Evolutionary conservation across 1,139 yeast species (phyloP).

Genomic region (Saccharomycopsis hybrid): DNA sequence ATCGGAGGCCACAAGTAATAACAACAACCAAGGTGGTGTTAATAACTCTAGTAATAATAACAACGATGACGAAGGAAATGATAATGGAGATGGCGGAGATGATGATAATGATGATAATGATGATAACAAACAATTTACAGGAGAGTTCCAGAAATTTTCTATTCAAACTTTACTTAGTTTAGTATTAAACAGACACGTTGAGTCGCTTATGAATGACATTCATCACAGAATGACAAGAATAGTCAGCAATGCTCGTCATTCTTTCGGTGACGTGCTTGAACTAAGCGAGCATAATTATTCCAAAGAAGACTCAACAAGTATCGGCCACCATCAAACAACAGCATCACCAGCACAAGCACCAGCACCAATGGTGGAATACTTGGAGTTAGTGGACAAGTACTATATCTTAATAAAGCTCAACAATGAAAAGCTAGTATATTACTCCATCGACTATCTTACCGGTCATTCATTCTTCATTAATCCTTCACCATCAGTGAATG

Average conservation of each 20-base stretch:
- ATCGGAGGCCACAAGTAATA: not conserved
- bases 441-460: slow-evolving; percentile 41
- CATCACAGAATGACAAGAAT: slow-evolving; percentile 1
- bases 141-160: slow-evolving; percentile 8
- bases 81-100: not conserved
- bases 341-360: not conserved
- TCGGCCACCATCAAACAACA: not conserved
- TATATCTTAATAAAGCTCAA: slow-evolving; percentile 36
- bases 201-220: slow-evolving; percentile 11
- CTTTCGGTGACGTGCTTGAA: not conserved
- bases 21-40: not conserved
- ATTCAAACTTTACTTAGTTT: slow-evolving; percentile 15
- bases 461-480: slow-evolving; percentile 41
- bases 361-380: not conserved
- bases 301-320: not conserved
- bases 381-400: slow-evolving; percentile 31
- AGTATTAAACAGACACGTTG: slow-evolving; percentile 17
- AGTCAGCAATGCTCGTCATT: not conserved
- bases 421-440: slow-evolving; percentile 33
- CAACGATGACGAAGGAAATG: not conserved
- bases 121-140: not conserved
- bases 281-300: no score
- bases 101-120: not conserved
- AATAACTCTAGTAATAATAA: not conserved
- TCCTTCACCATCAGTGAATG: slow-evolving; percentile 38